Conservation (phyloP, 176 grass and related monocot genomes). For the Urochloa ruziziensis region DNA sequence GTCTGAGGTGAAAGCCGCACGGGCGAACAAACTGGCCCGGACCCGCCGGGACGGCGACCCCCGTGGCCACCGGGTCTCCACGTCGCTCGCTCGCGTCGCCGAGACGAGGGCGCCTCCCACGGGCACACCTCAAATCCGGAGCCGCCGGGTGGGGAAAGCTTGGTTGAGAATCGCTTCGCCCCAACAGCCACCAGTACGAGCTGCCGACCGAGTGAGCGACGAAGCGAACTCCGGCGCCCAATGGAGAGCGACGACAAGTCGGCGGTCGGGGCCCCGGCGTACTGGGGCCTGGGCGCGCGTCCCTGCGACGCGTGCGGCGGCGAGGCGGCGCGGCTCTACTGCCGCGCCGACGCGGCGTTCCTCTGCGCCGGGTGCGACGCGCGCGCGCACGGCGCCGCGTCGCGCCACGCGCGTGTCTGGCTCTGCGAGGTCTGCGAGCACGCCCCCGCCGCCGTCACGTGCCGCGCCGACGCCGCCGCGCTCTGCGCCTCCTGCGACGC, state of each 20-base stretch:
- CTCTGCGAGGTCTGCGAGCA: conserved; percentile 85
- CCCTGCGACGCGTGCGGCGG: conserved; percentile 58
- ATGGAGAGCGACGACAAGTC: conserved; percentile 40
- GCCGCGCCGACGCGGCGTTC: conserved; percentile 56
- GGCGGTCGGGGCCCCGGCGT: conserved; percentile 16
- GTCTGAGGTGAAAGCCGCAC: background rate
- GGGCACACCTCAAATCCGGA: conserved; percentile 25
- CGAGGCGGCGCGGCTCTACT: conserved; percentile 54
- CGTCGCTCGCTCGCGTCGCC: conserved; percentile 24
- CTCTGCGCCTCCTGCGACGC: conserved; percentile 65
- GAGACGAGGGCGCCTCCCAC: background rate
- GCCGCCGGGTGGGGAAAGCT: background rate
- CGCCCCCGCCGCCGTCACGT: conserved; percentile 60
- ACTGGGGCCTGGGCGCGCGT: conserved; percentile 48
- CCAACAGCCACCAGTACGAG: background rate
- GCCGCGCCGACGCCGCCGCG: conserved; percentile 64
- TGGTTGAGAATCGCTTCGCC: conserved; percentile 33
- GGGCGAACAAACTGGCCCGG: conserved; percentile 15
- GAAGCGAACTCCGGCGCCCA: background rate
- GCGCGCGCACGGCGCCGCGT: conserved; percentile 38
- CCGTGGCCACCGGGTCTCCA: conserved; percentile 41
- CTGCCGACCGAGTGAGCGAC: background rate
- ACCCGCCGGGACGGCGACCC: conserved; percentile 35
- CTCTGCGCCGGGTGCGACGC: conserved; percentile 73
- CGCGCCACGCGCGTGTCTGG: conserved; percentile 64